phyloP scores from a whole-genome alignment of 2,329 filamentous ascomycete genomes.

The Lasiodiplodia citricola region DNA sequence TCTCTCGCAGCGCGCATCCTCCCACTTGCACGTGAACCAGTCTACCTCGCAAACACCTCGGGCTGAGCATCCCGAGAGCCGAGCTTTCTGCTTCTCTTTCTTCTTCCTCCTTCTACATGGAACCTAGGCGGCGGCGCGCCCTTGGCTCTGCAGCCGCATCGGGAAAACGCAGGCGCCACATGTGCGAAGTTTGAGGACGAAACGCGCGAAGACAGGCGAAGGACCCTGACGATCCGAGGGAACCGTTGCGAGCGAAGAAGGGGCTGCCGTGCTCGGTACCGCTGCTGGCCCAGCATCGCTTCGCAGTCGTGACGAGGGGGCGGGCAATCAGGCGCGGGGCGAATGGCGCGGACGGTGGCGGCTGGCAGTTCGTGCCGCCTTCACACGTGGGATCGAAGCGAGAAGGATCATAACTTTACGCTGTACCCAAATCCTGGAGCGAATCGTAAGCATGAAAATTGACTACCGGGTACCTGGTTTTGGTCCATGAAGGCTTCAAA shows the following conservation, averaged over 20 bases:
- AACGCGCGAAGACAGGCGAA: neutral
- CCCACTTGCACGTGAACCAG: neutral
- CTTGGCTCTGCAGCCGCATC: neutral
- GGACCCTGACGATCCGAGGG: neutral
- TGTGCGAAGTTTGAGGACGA: neutral
- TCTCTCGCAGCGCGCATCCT: too few species aligned
- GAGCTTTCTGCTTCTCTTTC: neutral
- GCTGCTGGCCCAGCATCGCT: neutral
- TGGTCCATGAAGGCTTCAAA: neutral
- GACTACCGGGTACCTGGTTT: neutral
- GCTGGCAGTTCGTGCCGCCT: constrained; percentile 5
- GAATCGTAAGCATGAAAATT: neutral
- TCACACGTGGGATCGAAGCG: too few species aligned
- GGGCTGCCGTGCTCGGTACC: neutral
- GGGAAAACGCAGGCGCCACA: neutral
- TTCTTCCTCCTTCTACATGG: neutral
- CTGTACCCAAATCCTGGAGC: neutral
- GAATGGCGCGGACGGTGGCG: neutral
- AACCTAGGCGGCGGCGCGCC: neutral
- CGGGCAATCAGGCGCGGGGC: constrained; percentile 1
- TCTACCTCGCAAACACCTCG: neutral
- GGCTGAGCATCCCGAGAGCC: neutral
- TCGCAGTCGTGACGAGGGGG: neutral
- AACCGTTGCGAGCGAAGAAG: neutral
- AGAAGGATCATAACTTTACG: neutral